phyloP scores from a whole-genome alignment of 2,329 filamentous ascomycete genomes.

The Sclerotinia spermophila region DNA sequence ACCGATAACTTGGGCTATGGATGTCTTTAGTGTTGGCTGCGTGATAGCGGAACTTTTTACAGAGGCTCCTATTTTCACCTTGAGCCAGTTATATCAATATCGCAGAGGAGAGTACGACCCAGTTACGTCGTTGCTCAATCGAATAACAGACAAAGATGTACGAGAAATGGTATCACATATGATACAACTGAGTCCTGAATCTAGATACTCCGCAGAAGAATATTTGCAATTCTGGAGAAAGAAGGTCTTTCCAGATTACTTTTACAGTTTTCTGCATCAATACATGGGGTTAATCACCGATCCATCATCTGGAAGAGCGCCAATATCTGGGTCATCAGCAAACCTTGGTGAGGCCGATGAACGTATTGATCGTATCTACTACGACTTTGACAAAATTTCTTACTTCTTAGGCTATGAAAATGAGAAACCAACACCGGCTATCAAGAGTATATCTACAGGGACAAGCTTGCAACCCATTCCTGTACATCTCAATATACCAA shows the following conservation, averaged over 20 bases:
- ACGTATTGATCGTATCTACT: slow-evolving; percentile 86
- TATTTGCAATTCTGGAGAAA: slow-evolving; percentile 89
- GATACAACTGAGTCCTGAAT: slow-evolving; percentile 91
- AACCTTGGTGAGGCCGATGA: slow-evolving; percentile 88
- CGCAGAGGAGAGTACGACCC: slow-evolving; percentile 90
- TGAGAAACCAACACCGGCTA: slow-evolving; percentile 31
- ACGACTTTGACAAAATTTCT: slow-evolving; percentile 96
- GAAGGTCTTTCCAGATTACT: slow-evolving; percentile 93
- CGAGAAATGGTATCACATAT: slow-evolving; percentile 89
- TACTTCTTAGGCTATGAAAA: slow-evolving; percentile 81
- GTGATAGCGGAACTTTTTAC: slow-evolving; percentile 96
- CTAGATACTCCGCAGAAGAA: slow-evolving; percentile 87
- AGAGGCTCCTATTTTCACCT: slow-evolving; percentile 93
- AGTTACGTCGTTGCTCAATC: slow-evolving; percentile 71
- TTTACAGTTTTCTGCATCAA: slow-evolving; percentile 95
- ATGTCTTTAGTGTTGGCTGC: slow-evolving; percentile 94
- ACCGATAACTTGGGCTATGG: slow-evolving; percentile 88
- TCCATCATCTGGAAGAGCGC: slow-evolving; percentile 72
- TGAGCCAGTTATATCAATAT: slow-evolving; percentile 94
- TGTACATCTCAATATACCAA: slow-evolving; percentile 80
- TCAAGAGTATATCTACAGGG: slow-evolving; percentile 42
- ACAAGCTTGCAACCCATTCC: slow-evolving; percentile 67
- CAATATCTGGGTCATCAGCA: slow-evolving; percentile 62
- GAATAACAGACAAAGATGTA: slow-evolving; percentile 83
- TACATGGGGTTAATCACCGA: slow-evolving; percentile 97